These are phyloP conservation scores for Hygrophorus pudorinus DNA, from an alignment of 768 basidiomycete species.

Conservation along the genomic window DNA sequence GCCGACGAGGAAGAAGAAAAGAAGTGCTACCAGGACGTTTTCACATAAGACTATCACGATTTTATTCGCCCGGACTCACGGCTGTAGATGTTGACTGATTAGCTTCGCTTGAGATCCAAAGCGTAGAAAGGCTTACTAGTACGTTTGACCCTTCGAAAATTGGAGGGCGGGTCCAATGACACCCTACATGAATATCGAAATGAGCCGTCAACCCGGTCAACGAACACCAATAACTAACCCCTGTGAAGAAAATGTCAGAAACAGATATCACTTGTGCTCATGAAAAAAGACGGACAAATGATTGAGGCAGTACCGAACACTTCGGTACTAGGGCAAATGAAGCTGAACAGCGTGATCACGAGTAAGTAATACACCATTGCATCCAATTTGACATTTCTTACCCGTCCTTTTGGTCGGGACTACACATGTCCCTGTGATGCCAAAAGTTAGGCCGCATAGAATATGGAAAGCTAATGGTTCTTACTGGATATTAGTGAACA, in stretches of 20 bases:
- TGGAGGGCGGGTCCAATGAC: conserved; percentile 66
- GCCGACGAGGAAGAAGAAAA: conserved; percentile 74
- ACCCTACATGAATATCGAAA: conserved; percentile 33
- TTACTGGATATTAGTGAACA: conserved; percentile 53
- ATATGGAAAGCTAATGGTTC: no score
- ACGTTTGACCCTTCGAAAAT: conserved; percentile 58
- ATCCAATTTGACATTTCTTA: no score
- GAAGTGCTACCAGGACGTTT: conserved; percentile 24
- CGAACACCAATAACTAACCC: neutral
- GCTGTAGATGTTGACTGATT: conserved; percentile 4
- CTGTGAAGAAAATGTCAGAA: neutral
- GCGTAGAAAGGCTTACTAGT: conserved; percentile 26
- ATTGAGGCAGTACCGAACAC: conserved; percentile 75
- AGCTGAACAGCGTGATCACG: conserved; percentile 14
- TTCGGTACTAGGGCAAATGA: conserved; percentile 59
- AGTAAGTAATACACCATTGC: no score
- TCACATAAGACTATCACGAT: neutral
- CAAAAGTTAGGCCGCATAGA: no score
- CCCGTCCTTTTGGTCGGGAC: conserved; percentile 38
- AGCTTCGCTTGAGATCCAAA: neutral
- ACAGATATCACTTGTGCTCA: neutral
- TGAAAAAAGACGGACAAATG: conserved; percentile 26
- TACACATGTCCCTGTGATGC: conserved; percentile 37
- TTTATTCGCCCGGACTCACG: neutral
- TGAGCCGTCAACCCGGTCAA: neutral